These are phyloP conservation scores for Gloeostereum incarnatum DNA, from an alignment of 768 basidiomycete genomes.

Conservation along the genomic window DNA sequence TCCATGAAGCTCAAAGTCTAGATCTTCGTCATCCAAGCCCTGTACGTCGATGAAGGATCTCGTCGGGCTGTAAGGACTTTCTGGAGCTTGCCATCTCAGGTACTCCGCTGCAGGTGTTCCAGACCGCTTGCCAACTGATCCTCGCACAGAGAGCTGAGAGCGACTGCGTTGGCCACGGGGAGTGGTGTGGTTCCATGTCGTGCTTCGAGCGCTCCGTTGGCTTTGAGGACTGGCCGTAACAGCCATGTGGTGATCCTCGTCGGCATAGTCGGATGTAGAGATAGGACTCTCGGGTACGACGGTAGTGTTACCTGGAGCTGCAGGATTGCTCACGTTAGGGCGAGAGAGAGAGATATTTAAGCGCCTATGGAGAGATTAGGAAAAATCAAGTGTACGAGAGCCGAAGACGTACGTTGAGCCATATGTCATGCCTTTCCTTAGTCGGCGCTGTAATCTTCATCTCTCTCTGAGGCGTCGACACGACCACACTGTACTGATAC, in stretches of 20 bases:
- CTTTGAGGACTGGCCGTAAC: slow-evolving; percentile 60
- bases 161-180: slow-evolving; percentile 71
- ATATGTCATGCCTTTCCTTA: slow-evolving; percentile 94
- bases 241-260: slow-evolving; percentile 40
- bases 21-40: slow-evolving; percentile 45
- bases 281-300: slow-evolving; percentile 38
- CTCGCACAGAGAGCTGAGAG: slow-evolving; percentile 65
- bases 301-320: slow-evolving; percentile 26
- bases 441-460: slow-evolving; percentile 98
- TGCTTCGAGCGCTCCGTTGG: slow-evolving; percentile 60
- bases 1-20: slow-evolving; percentile 80
- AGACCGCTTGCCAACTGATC: slow-evolving; percentile 75
- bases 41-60: slow-evolving; percentile 55
- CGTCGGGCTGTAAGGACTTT: slow-evolving; percentile 69
- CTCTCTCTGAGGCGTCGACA: slow-evolving; percentile 89
- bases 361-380: slow-evolving; percentile 44
- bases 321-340: slow-evolving; percentile 30
- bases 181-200: slow-evolving; percentile 55
- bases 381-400: slow-evolving; percentile 7
- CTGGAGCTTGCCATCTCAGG: slow-evolving; percentile 67
- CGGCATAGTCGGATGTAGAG: slow-evolving; percentile 35
- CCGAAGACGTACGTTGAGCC: slow-evolving; percentile 64
- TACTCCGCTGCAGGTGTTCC: slow-evolving; percentile 93
- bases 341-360: slow-evolving; percentile 85
- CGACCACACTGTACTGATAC: slow-evolving; percentile 86